phyloP scores from a whole-genome alignment of 169 alveolate species.

The Plasmodium falciparum region DNA sequence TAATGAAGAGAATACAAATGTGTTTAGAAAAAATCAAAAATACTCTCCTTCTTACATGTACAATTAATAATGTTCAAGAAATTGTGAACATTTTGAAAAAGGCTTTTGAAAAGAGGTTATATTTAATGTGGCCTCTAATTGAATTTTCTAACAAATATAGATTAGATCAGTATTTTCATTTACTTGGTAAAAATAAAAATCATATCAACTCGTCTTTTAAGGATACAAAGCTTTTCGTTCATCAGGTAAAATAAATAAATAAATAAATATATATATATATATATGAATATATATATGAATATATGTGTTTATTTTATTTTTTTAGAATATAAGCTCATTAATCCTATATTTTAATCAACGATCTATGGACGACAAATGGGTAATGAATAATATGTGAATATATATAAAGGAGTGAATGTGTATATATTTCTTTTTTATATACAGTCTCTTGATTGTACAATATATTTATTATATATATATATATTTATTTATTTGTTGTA shows the following conservation, averaged over 20 bases:
- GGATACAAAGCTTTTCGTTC: constrained; percentile 34
- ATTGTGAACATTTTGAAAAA: constrained; percentile 34
- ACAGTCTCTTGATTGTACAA: not conserved
- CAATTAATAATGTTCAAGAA: constrained; percentile 57
- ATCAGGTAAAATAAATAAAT: constrained; percentile 19
- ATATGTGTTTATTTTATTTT: not conserved
- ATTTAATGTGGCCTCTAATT: constrained; percentile 67
- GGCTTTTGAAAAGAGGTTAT: constrained; percentile 51
- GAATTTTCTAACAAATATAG: constrained; percentile 63
- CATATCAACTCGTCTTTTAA: constrained; percentile 32
- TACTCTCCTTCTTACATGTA: constrained; percentile 40
- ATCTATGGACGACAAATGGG: constrained; percentile 45
- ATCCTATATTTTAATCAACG: constrained; percentile 63
- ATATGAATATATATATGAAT: not conserved
- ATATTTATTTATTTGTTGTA: not conserved
- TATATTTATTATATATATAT: not conserved
- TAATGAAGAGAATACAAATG: constrained; percentile 60
- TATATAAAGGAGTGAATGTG: not conserved
- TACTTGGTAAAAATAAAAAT: constrained; percentile 55
- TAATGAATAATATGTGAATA: constrained; percentile 14
- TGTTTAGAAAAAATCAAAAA: constrained; percentile 40
- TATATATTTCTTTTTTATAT: not conserved
- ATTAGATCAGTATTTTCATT: constrained; percentile 72
- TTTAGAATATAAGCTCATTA: constrained; percentile 45
- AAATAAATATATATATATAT: not conserved